phyloP scores from a whole-genome alignment of 345 rosid genomes.

The Aurinia saxatilis region DNA sequence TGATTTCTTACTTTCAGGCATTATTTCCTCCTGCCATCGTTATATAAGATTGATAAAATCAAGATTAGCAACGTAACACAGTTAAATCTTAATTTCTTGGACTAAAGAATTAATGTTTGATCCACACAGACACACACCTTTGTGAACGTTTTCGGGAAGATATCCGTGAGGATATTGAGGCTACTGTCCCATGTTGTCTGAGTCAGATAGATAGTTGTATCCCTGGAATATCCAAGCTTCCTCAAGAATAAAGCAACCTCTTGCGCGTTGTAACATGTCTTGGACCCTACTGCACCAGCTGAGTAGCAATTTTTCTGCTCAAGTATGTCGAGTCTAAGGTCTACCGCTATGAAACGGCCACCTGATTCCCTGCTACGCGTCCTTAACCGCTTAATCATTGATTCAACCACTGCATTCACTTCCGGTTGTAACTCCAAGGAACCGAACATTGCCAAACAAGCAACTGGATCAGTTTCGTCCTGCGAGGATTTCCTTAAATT shows the following conservation, averaged over 20 bases:
- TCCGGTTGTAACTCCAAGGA: slow-evolving; percentile 71
- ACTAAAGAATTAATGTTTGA: background rate
- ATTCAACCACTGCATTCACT: slow-evolving; percentile 72
- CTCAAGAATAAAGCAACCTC: slow-evolving; percentile 79
- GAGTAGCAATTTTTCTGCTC: slow-evolving; percentile 65
- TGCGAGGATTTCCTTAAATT: slow-evolving; percentile 73
- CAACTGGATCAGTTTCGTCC: slow-evolving; percentile 47
- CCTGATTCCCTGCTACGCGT: slow-evolving; percentile 66
- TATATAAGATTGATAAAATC: no score
- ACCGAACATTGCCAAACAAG: slow-evolving; percentile 89
- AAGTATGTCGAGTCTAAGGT: slow-evolving; percentile 73
- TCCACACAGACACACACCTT: slow-evolving; percentile 68
- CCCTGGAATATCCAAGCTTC: slow-evolving; percentile 69
- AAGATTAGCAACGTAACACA: background rate
- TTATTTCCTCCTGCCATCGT: no score
- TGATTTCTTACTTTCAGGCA: slow-evolving; percentile 68
- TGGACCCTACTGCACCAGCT: slow-evolving; percentile 39
- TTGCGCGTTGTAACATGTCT: slow-evolving; percentile 73
- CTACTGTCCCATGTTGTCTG: slow-evolving; percentile 92
- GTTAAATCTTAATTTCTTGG: no score
- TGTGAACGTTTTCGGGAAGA: slow-evolving; percentile 83
- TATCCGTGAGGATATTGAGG: slow-evolving; percentile 73
- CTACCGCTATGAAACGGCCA: slow-evolving; percentile 80
- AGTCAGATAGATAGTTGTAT: slow-evolving; percentile 76
- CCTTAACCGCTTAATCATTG: slow-evolving; percentile 70